Evolutionary conservation across 495 filamentous ascomycete species (phyloP).

Genomic region (Friedmanniomyces endolithicus): DNA sequence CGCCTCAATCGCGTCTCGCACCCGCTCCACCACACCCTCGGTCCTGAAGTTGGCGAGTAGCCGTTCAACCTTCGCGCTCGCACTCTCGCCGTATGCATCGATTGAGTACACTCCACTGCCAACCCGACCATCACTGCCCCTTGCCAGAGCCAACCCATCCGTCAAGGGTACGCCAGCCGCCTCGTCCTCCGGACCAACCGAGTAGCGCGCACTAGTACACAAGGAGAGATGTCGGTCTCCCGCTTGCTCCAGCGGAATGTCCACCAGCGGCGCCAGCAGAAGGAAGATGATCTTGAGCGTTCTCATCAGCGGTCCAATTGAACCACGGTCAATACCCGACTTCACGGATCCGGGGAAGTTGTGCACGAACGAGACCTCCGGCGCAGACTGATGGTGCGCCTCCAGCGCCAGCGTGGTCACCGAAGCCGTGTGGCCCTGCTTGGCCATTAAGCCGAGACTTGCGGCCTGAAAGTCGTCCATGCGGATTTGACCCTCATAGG

Average conservation of each 20-base stretch:
- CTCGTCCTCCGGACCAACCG: background rate
- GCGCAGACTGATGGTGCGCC: conserved; percentile 34
- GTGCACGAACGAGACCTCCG: conserved; percentile 47
- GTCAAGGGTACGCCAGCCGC: conserved; percentile 25
- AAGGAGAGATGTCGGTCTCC: conserved; percentile 13
- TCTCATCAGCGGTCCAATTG: conserved; percentile 1
- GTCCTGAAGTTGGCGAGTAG: conserved; percentile 30
- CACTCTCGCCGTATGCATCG: conserved; percentile 34
- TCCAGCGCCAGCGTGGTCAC: conserved; percentile 44
- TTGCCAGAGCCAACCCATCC: conserved; percentile 25
- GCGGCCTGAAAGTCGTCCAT: conserved; percentile 35
- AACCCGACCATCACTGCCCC: conserved; percentile 34
- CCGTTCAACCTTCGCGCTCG: conserved; percentile 25
- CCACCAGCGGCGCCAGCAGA: conserved; percentile 9
- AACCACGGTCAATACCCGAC: conserved; percentile 5
- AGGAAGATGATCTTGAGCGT: conserved; percentile 3
- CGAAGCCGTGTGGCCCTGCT: conserved; percentile 35
- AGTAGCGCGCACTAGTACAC: conserved; percentile 10
- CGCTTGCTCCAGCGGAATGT: conserved; percentile 11
- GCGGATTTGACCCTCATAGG: conserved; percentile 42
- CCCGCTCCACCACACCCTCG: conserved; percentile 30
- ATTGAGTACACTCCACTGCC: conserved; percentile 45
- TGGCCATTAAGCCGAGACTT: conserved; percentile 12
- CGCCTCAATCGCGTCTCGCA: conserved; percentile 1
- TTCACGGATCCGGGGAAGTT: conserved; percentile 43